phyloP scores from a whole-genome alignment of 2,329 filamentous ascomycete species.

The Botryotinia narcissicola region DNA sequence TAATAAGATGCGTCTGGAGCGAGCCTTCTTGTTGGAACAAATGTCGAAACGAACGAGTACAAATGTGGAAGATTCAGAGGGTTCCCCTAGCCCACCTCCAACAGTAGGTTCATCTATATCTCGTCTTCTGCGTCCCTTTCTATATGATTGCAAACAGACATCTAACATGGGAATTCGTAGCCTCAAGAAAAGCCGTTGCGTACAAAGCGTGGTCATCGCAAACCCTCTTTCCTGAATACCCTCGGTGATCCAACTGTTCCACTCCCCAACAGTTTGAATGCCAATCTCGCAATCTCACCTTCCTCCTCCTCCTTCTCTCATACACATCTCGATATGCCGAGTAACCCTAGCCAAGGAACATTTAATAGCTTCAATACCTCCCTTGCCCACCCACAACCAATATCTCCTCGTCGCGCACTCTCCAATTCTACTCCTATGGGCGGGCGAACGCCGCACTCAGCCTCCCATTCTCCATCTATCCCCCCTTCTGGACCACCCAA shows the following conservation, averaged over 20 bases:
- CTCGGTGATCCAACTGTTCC: constrained; percentile 42
- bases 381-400: constrained; percentile 19
- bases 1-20: constrained; percentile 86
- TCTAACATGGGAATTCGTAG: constrained; percentile 43
- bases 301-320: constrained; percentile 55
- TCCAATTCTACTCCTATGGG: constrained; percentile 15
- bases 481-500: constrained; percentile 19
- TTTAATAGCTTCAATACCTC: constrained; percentile 17
- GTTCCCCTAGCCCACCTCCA: constrained; percentile 75
- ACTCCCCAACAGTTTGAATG: constrained; percentile 48
- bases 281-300: constrained; percentile 46
- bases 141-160: constrained; percentile 20
- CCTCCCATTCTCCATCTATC: constrained; percentile 20
- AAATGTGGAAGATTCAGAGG: constrained; percentile 75
- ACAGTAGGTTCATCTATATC: constrained; percentile 54
- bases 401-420: constrained; percentile 25
- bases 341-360: constrained; percentile 41
- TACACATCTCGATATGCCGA: constrained; percentile 42
- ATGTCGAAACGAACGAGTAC: constrained; percentile 71
- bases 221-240: constrained; percentile 46
- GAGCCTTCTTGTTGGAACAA: constrained; percentile 72
- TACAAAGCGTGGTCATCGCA: constrained; percentile 69
- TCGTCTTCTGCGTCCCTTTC: constrained; percentile 23
- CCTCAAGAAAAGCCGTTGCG: constrained; percentile 76
- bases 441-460: constrained; percentile 16